Conservation (phyloP, 2,329 filamentous ascomycete species). For the Alternaria rosae region DNA sequence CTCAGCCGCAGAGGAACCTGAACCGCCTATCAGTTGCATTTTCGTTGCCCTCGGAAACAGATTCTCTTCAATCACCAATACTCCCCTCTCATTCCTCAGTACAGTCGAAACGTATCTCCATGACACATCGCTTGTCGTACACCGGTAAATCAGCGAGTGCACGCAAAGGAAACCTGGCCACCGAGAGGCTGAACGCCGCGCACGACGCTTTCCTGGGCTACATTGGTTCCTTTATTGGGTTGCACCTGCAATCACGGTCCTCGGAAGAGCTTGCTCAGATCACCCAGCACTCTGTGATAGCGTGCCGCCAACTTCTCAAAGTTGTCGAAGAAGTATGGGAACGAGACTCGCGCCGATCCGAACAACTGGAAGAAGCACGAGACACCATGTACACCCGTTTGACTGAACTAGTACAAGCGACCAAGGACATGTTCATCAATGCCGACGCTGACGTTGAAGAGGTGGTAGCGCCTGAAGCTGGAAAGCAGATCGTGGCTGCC, state of each 20-base stretch:
- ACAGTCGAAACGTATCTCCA: conserved; percentile 57
- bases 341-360: conserved; percentile 73
- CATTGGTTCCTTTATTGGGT: conserved; percentile 90
- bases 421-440: conserved; percentile 77
- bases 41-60: conserved; percentile 49
- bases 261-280: conserved; percentile 81
- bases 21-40: conserved; percentile 47
- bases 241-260: conserved; percentile 92
- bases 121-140: conserved; percentile 79
- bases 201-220: conserved; percentile 91
- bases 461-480: conserved; percentile 82
- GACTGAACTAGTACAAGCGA: conserved; percentile 79
- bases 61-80: conserved; percentile 42
- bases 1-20: conserved; percentile 41
- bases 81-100: conserved; percentile 34
- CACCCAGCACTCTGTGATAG: conserved; percentile 82
- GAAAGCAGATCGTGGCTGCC: conserved; percentile 75
- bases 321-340: conserved; percentile 84
- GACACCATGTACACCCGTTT: conserved; percentile 81
- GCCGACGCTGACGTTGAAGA: conserved; percentile 73
- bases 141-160: conserved; percentile 70
- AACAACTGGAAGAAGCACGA: conserved; percentile 72
- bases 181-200: conserved; percentile 77
- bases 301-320: conserved; percentile 78
- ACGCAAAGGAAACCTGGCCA: conserved; percentile 77